A percentile compares a stretch with the other conserved stretches of the same genome.
These are phyloP conservation scores for Cydonia oblonga DNA, from an alignment of 331 rosid species.

Conservation along the genomic window DNA sequence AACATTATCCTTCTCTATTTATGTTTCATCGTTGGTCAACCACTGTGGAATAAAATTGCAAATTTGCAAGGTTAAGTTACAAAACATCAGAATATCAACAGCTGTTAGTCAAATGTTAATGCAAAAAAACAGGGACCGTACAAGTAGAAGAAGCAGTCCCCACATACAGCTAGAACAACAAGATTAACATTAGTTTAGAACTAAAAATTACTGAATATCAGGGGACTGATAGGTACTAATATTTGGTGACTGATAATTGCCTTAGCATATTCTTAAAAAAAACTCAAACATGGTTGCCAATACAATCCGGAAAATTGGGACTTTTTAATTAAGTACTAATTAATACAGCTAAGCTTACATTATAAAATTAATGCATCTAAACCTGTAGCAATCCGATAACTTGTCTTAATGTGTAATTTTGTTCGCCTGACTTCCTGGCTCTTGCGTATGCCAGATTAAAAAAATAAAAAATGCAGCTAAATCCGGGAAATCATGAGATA, in stretches of 20 bases:
- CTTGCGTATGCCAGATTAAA: background rate
- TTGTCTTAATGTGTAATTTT: background rate
- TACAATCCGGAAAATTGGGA: background rate
- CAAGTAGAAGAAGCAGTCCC: constrained; percentile 13
- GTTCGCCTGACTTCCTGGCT: background rate
- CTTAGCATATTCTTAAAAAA: background rate
- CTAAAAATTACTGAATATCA: no score
- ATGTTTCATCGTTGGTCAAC: background rate
- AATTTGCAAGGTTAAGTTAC: background rate
- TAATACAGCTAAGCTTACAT: background rate
- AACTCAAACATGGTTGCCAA: background rate
- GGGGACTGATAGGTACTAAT: no score
- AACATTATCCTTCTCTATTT: no score
- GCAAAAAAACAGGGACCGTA: background rate
- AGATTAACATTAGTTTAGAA: background rate
- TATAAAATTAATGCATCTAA: no score
- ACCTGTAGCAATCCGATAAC: background rate
- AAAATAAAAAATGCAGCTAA: background rate
- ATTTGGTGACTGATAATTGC: background rate
- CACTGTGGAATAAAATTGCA: background rate
- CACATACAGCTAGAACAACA: background rate
- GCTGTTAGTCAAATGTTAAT: constrained; percentile 9
- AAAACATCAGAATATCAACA: constrained; percentile 6
- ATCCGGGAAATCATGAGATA: background rate
- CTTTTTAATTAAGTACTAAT: background rate